Conservation (phyloP, 1,284 basidiomycete genomes). For the Bjerkandera adusta region DNA sequence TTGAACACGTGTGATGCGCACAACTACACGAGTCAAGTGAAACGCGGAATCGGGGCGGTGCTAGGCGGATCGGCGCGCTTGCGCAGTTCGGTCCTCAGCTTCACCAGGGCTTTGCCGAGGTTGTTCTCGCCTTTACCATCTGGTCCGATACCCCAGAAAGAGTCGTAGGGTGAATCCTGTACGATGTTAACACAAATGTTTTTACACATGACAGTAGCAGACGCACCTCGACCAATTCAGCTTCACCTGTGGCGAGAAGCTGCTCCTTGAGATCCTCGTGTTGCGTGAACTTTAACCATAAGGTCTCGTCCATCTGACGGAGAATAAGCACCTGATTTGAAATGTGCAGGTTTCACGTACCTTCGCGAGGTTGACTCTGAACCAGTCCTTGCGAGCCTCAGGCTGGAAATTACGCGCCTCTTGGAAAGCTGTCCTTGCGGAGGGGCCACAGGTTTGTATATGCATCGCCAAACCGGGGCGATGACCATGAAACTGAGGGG, state of each 20-base stretch:
- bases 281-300: constrained; percentile 64
- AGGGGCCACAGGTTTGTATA: constrained; percentile 56
- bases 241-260: constrained; percentile 57
- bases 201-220: background rate
- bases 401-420: constrained; percentile 64
- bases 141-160: constrained; percentile 29
- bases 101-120: constrained; percentile 23
- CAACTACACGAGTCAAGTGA: too few species aligned
- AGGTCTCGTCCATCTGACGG: constrained; percentile 57
- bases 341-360: constrained; percentile 27
- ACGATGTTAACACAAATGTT: constrained; percentile 5
- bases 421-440: constrained; percentile 59
- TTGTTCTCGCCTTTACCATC: constrained; percentile 24
- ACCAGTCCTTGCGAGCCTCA: constrained; percentile 59
- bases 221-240: constrained; percentile 58
- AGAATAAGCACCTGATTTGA: background rate
- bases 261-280: constrained; percentile 51
- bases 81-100: constrained; percentile 14
- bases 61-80: too few species aligned
- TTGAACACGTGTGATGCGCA: background rate
- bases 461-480: constrained; percentile 61
- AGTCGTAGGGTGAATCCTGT: constrained; percentile 63
- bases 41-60: too few species aligned
- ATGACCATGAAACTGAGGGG: constrained; percentile 51
- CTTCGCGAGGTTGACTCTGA: constrained; percentile 57